phyloP scores from a whole-genome alignment of 148 eudicot genomes.

The Cornus florida region DNA sequence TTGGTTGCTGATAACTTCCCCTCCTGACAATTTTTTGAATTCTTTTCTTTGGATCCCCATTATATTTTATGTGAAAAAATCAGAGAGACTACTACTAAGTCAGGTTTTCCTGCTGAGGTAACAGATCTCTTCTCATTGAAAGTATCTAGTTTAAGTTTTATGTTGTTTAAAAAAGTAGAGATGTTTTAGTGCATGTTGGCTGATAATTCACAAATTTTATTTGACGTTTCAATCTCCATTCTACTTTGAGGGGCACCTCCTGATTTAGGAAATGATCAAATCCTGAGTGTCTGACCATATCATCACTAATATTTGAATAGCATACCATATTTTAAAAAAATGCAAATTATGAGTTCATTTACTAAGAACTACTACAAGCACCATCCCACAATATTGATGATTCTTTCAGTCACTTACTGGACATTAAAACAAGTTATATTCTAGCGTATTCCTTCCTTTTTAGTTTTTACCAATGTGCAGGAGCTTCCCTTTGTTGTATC shows the following conservation, averaged over 20 bases:
- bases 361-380: neutral
- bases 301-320: neutral
- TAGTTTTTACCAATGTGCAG: no score
- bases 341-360: no score
- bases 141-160: neutral
- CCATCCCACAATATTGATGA: neutral
- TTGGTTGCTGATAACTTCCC: conserved; percentile 59
- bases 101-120: conserved; percentile 78
- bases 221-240: no score
- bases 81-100: conserved; percentile 41
- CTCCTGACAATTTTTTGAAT: conserved; percentile 45
- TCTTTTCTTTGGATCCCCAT: conserved; percentile 66
- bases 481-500: neutral
- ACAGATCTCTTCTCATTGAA: neutral
- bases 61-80: conserved; percentile 56
- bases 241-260: no score
- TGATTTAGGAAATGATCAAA: no score
- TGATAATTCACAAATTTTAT: no score
- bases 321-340: neutral
- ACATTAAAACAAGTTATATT: no score
- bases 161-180: neutral
- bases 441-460: neutral
- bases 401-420: no score
- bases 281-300: no score
- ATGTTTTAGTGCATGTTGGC: no score